phyloP scores from a whole-genome alignment of 345 rosid species.

The Populus nigra region DNA sequence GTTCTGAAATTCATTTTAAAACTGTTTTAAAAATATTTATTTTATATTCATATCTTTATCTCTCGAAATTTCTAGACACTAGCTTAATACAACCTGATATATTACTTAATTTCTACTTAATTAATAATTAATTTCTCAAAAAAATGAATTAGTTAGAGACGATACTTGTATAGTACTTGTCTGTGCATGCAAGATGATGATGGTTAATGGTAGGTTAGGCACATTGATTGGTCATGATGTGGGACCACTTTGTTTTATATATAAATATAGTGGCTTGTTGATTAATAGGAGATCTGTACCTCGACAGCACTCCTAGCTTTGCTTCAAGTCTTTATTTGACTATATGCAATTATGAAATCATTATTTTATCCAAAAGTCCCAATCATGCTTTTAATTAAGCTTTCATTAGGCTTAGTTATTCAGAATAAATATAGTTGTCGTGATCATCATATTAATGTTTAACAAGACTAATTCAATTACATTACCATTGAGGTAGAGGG shows the following conservation, averaged over 20 bases:
- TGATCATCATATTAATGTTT: neutral
- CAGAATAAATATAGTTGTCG: too few relatives aligned
- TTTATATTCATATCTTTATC: too few relatives aligned
- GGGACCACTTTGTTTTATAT: neutral
- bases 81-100: too few relatives aligned
- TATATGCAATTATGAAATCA: constrained; percentile 8
- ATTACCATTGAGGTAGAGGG: neutral
- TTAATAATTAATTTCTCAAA: neutral
- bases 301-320: neutral
- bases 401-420: neutral
- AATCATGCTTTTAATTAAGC: constrained; percentile 5
- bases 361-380: constrained; percentile 4
- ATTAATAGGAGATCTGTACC: neutral
- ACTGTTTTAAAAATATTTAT: too few relatives aligned
- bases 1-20: too few relatives aligned
- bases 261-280: neutral
- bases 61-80: too few relatives aligned
- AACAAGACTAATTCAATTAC: neutral
- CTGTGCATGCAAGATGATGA: neutral
- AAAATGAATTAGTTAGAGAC: neutral
- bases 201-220: neutral
- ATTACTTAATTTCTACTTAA: neutral
- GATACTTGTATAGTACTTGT: neutral
- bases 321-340: constrained; percentile 23
- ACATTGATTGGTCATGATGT: neutral